These are phyloP conservation scores for Rosa persica DNA, from an alignment of 306 rosid genomes.

Conservation along the genomic window DNA sequence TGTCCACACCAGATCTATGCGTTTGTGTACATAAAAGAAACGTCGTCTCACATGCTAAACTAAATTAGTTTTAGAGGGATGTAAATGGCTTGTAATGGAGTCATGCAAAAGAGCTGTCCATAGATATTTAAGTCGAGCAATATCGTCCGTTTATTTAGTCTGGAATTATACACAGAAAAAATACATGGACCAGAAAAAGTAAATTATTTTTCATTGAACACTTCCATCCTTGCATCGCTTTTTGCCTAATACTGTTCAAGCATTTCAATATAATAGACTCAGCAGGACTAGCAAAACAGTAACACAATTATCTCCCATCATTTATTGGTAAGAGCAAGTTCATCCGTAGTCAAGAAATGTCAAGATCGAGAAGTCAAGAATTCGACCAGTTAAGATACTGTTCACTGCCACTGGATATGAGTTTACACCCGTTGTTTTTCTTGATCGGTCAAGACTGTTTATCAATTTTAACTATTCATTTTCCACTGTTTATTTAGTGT, in stretches of 20 bases:
- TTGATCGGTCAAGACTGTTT: too few relatives aligned
- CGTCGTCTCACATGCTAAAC: not conserved
- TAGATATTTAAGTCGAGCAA: not conserved
- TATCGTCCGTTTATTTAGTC: not conserved
- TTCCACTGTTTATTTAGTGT: too few relatives aligned
- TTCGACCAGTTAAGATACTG: too few relatives aligned
- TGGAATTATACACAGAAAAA: not conserved
- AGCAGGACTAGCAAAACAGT: not conserved
- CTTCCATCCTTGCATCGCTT: not conserved
- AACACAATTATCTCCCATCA: conserved; percentile 3
- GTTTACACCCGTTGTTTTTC: too few relatives aligned
- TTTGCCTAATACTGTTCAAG: not conserved
- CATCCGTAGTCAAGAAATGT: too few relatives aligned
- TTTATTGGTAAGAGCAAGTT: not conserved
- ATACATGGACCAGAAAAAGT: not conserved
- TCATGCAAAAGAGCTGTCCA: not conserved
- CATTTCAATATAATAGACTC: not conserved
- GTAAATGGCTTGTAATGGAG: not conserved
- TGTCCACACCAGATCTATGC: not conserved
- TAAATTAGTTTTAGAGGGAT: not conserved
- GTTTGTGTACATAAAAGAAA: not conserved
- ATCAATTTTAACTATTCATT: too few relatives aligned
- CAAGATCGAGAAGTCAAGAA: too few relatives aligned
- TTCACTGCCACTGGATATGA: too few relatives aligned
- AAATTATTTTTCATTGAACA: not conserved